These are phyloP conservation scores for Oemleria cerasiformis DNA, from an alignment of 306 rosid species.

Conservation along the genomic window DNA sequence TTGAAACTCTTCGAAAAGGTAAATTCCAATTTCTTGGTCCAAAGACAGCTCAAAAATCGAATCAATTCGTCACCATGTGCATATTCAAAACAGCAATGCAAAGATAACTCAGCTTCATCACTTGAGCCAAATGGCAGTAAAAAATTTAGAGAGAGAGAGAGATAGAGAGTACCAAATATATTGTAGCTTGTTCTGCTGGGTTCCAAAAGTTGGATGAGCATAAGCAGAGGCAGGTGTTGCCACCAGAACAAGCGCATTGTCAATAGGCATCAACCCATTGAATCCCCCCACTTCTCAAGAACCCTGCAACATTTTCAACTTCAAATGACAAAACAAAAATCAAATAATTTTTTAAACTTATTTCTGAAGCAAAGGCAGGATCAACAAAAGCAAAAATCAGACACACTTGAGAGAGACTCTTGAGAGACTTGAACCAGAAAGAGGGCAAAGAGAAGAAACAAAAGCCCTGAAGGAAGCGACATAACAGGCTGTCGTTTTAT, in stretches of 20 bases:
- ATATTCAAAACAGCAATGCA: background rate
- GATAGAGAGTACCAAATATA: conserved; percentile 44
- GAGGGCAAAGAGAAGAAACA: conserved; percentile 22
- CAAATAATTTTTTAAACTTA: background rate
- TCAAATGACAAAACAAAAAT: background rate
- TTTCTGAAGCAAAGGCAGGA: background rate
- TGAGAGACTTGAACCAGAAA: conserved; percentile 34
- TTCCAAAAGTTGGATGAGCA: conserved; percentile 48
- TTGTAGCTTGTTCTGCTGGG: conserved; percentile 38
- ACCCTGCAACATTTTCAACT: conserved; percentile 11
- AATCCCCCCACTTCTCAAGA: conserved; percentile 19
- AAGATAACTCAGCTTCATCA: background rate
- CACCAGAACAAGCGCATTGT: conserved; percentile 60
- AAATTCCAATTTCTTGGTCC: too few relatives aligned
- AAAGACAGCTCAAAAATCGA: background rate
- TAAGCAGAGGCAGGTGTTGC: conserved; percentile 45
- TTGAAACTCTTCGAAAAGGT: too few relatives aligned
- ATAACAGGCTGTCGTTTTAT: conserved; percentile 48
- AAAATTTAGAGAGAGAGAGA: conserved; percentile 1
- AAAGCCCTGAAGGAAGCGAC: conserved; percentile 38
- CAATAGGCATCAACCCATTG: conserved; percentile 41
- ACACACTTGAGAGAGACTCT: background rate
- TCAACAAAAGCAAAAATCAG: background rate
- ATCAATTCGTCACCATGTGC: conserved; percentile 10
- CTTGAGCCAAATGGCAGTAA: background rate